Evolutionary conservation across 2,329 filamentous ascomycete species (phyloP), one percentile per base, ranked within the genome.

Genomic region (Arachnomyces sp.): DNA sequence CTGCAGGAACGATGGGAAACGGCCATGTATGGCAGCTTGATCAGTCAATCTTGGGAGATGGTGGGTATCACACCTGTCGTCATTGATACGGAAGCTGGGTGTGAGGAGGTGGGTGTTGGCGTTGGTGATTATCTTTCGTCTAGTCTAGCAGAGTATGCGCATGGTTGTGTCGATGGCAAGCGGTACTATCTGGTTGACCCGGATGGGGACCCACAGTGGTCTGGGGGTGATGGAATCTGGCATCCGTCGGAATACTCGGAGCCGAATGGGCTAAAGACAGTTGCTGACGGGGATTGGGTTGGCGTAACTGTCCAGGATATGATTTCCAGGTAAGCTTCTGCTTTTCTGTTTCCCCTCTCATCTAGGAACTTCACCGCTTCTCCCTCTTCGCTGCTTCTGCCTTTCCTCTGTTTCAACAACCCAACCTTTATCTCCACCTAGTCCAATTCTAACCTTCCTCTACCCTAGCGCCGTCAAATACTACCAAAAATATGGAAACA

Each of bases 1-100:
- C 14, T 34, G 8, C 8, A 15, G 14, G 14, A 34, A 9, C 9
- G 14, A 9, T 34, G 32, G 32, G 15, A 11, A 8, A 14, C 9
- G 9, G 32, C 32, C 9, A 9, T 34, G 9, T 15, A 34, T 15
- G 32, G 32, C 14, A 34, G 9, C 14, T 8, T 9, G 32, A 34
- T 34, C 14, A 15, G 9, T 14, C 8, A 34, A 9, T 8, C 14
- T 8, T 34, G 32, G 32, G 32, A 34, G 8, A 34, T 34, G 32
- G 32, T 34, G 8, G 32, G 32, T 8, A 34, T 34, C 32, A 34
- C 32, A 14, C 32, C 32, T 15, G 32, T 34, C 32, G 14, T 34
- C 14, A 9, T 34, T 15, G 32, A 34, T 15, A 34, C 32, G 9
- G 32, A 15, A 15, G 32, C 32, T 8, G 32, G 15, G 9, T 34